Percentiles rank a stretch among this genome's conserved stretches.
Evolutionary conservation across 2,329 filamentous ascomycete genomes (phyloP).

Genomic region (Endothia cerciana): DNA sequence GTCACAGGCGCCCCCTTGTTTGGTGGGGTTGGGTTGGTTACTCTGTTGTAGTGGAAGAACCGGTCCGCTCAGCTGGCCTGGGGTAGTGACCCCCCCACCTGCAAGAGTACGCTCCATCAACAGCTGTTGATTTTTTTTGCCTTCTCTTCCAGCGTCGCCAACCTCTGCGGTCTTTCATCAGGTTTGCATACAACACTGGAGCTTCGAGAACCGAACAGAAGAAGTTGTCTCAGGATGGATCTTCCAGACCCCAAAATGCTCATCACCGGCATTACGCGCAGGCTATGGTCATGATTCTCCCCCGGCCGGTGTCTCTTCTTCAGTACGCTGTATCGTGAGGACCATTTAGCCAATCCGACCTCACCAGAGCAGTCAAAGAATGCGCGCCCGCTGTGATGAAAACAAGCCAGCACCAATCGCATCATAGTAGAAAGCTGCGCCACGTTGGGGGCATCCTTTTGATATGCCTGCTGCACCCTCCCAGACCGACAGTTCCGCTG

Average conservation of each 20-base stretch:
- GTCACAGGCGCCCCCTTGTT: background rate
- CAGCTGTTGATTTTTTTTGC: no score
- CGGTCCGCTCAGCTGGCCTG: background rate
- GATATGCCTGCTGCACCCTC: background rate
- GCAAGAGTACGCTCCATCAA: no score
- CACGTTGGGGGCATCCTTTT: background rate
- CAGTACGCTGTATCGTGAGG: no score
- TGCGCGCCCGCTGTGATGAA: background rate
- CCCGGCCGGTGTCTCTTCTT: no score
- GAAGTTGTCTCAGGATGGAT: no score
- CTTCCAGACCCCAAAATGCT: no score
- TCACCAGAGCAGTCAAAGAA: background rate
- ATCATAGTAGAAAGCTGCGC: background rate
- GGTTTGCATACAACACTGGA: no score
- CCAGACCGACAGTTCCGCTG: background rate
- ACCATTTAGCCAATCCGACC: background rate
- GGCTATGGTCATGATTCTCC: no score
- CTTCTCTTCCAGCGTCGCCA: no score
- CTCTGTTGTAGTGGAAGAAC: background rate
- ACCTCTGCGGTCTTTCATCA: no score
- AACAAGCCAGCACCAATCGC: background rate
- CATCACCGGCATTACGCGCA: no score
- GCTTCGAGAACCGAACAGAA: no score
- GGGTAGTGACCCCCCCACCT: background rate
- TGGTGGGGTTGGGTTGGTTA: background rate